These are phyloP conservation scores for Arabidopsis suecica DNA, from an alignment of 345 rosid species.

Conservation along the genomic window DNA sequence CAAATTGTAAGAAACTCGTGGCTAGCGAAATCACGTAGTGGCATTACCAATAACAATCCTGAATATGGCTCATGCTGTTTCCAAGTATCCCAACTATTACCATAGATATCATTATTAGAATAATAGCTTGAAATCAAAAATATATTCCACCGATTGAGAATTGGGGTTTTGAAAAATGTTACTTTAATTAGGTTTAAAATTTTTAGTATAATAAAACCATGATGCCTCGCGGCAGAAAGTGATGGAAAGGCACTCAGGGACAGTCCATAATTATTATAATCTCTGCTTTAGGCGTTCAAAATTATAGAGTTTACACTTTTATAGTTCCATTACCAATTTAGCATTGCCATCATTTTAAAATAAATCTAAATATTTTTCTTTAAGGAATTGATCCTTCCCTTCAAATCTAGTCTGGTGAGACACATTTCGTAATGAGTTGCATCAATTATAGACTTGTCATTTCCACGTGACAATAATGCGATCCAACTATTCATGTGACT, in stretches of 20 bases:
- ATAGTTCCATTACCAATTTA: background rate
- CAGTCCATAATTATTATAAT: background rate
- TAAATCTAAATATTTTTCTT: background rate
- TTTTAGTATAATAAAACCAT: background rate
- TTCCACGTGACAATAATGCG: slow-evolving; percentile 41
- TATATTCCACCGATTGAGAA: background rate
- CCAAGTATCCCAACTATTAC: background rate
- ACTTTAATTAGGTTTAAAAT: background rate
- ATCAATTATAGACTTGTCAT: slow-evolving; percentile 22
- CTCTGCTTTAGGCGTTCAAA: background rate
- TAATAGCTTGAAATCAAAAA: background rate
- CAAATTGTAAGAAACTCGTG: background rate
- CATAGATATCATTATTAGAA: background rate
- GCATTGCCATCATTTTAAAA: background rate
- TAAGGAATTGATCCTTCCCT: background rate
- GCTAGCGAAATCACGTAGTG: background rate
- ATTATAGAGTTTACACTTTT: background rate
- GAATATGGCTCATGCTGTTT: background rate
- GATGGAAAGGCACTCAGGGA: background rate
- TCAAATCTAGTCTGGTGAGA: slow-evolving; percentile 26
- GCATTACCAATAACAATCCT: slow-evolving; percentile 1
- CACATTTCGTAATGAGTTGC: slow-evolving; percentile 23
- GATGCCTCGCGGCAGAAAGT: slow-evolving; percentile 4
- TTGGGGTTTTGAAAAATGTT: background rate
- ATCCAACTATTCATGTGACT: slow-evolving; percentile 38